These are phyloP conservation scores for Paradendryphiella salina DNA, from an alignment of 2,329 filamentous ascomycete genomes.

Conservation along the genomic window DNA sequence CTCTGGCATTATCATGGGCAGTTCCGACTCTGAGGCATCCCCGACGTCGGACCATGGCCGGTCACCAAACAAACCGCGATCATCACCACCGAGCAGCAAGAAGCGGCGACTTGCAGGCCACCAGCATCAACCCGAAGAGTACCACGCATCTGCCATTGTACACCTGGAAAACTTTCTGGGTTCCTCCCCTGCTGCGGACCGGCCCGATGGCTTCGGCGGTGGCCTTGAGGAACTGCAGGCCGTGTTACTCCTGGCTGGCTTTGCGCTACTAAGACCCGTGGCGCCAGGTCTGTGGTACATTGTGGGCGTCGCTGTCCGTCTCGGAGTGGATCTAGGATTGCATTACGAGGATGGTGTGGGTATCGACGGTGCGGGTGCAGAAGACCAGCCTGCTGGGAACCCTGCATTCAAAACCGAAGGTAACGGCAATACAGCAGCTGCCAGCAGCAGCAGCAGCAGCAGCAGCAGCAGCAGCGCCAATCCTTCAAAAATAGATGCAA, in stretches of 20 bases:
- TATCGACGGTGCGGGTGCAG: constrained; percentile 54
- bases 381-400: constrained; percentile 34
- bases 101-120: constrained; percentile 52
- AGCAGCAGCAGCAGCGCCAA: constrained; percentile 29
- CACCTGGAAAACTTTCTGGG: constrained; percentile 84
- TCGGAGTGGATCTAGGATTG: constrained; percentile 88
- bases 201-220: constrained; percentile 70
- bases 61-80: constrained; percentile 33
- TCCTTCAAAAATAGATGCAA: constrained; percentile 50
- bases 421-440: constrained; percentile 26
- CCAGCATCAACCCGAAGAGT: constrained; percentile 85
- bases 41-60: constrained; percentile 36
- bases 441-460: too few species aligned
- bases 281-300: constrained; percentile 97
- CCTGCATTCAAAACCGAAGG: constrained; percentile 41
- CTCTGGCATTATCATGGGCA: constrained; percentile 82
- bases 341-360: constrained; percentile 87
- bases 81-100: constrained; percentile 44
- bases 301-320: constrained; percentile 84
- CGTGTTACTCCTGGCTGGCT: constrained; percentile 86
- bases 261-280: constrained; percentile 87
- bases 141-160: constrained; percentile 91
- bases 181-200: constrained; percentile 63
- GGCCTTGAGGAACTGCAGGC: constrained; percentile 90
- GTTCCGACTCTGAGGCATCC: constrained; percentile 45